phyloP scores from a whole-genome alignment of 2,329 filamentous ascomycete genomes.

The Orbilia quercus region DNA sequence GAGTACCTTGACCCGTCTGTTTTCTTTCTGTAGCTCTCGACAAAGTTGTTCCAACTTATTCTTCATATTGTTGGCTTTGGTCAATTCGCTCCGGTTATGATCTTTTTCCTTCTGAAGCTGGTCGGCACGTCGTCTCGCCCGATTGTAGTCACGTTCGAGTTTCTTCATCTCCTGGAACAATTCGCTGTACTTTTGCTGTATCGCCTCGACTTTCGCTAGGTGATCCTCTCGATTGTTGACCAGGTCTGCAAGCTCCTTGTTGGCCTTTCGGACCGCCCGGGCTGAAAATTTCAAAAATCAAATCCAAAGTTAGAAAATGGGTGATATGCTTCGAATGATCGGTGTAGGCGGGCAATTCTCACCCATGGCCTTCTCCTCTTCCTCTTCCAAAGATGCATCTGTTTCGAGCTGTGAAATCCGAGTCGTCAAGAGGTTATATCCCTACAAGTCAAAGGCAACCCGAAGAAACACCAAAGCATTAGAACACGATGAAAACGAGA shows the following conservation, averaged over 20 bases:
- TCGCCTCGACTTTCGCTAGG: constrained; percentile 87
- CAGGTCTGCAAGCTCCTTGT: constrained; percentile 86
- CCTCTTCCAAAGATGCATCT: constrained; percentile 91
- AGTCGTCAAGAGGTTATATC: constrained; percentile 81
- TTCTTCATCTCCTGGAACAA: constrained; percentile 94
- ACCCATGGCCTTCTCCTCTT: constrained; percentile 97
- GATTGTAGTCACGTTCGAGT: constrained; percentile 90
- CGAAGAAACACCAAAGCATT: constrained; percentile 37
- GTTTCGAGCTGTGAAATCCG: constrained; percentile 96
- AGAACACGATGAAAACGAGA: constrained; percentile 29
- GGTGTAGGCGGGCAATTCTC: constrained; percentile 60
- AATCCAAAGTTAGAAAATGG: constrained; percentile 26
- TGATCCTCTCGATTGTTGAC: constrained; percentile 89
- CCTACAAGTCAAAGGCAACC: constrained; percentile 55
- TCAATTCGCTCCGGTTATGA: constrained; percentile 84
- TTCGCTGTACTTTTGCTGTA: constrained; percentile 91
- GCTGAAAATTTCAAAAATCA: too few species aligned
- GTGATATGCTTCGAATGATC: not conserved
- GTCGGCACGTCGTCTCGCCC: constrained; percentile 95
- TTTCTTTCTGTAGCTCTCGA: constrained; percentile 92
- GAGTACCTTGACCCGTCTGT: constrained; percentile 95
- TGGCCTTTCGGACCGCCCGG: constrained; percentile 81
- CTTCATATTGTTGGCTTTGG: constrained; percentile 88
- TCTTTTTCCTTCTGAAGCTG: constrained; percentile 97
- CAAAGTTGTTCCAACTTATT: constrained; percentile 98